phyloP scores from a whole-genome alignment of 768 basidiomycete genomes.

The Macrolepiota albuminosa region DNA sequence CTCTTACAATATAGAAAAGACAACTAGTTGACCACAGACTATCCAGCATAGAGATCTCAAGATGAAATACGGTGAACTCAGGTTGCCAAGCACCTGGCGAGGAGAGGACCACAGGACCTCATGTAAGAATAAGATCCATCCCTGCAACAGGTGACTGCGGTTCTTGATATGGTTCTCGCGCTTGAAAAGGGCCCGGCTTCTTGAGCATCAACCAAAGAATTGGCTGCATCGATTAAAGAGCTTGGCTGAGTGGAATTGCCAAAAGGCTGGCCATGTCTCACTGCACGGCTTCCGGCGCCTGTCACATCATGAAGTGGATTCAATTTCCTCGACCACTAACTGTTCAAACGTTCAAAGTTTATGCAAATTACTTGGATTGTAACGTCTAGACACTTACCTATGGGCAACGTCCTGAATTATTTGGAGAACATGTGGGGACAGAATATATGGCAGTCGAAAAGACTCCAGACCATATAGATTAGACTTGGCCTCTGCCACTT shows the following conservation, averaged over 20 bases:
- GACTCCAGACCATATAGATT: slow-evolving; percentile 49
- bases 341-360: slow-evolving; percentile 40
- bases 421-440: not conserved
- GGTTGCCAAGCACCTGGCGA: slow-evolving; percentile 9
- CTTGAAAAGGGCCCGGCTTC: slow-evolving; percentile 29
- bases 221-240: slow-evolving; percentile 27
- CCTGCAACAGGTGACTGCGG: slow-evolving; percentile 13
- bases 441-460: slow-evolving; percentile 47
- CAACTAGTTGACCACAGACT: slow-evolving; percentile 27
- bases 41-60: slow-evolving; percentile 23
- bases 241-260: not conserved
- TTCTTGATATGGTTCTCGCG: slow-evolving; percentile 17
- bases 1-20: slow-evolving; percentile 28
- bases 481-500: slow-evolving; percentile 39
- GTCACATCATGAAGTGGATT: slow-evolving; percentile 43
- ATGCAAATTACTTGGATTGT: slow-evolving; percentile 42
- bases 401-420: not conserved
- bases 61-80: slow-evolving; percentile 1
- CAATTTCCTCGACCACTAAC: slow-evolving; percentile 40
- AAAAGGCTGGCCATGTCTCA: slow-evolving; percentile 34
- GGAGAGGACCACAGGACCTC: slow-evolving; percentile 26
- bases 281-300: slow-evolving; percentile 43
- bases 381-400: slow-evolving; percentile 53
- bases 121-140: slow-evolving; percentile 34
- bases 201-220: slow-evolving; percentile 40